Evolutionary conservation across 2,329 filamentous ascomycete species (phyloP).

Genomic region (Ophiostoma sp.): DNA sequence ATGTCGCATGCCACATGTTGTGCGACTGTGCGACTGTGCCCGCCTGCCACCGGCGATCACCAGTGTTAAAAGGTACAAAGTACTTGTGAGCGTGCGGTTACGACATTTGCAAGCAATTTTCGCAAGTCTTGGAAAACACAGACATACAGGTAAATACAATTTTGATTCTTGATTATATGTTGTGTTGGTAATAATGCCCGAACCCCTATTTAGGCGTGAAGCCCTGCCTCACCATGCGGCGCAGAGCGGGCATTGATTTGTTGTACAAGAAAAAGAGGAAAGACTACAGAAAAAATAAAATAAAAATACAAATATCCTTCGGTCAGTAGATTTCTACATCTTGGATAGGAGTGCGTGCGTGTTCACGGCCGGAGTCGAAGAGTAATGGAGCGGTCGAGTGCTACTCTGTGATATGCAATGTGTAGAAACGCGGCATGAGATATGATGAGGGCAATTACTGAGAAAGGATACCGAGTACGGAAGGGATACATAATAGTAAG

Average conservation of each 20-base stretch:
- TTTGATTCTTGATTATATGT: background rate
- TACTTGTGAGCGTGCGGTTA: background rate
- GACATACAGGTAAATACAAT: background rate
- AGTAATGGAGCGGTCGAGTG: background rate
- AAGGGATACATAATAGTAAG: no score
- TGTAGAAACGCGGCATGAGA: background rate
- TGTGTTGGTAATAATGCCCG: background rate
- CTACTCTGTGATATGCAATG: slow-evolving; percentile 1
- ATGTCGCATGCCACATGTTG: background rate
- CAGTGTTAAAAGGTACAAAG: background rate
- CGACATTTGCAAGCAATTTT: background rate
- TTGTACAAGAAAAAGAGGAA: no score
- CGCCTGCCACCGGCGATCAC: background rate
- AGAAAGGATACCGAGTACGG: background rate
- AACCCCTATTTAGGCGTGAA: background rate
- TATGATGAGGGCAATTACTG: background rate
- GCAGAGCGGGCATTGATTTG: background rate
- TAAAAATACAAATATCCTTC: background rate
- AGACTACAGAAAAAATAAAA: no score
- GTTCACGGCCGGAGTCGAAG: background rate
- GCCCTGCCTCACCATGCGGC: background rate
- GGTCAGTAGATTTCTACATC: background rate
- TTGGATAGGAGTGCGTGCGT: background rate
- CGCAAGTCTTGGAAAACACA: background rate
- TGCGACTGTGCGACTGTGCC: no score